These are phyloP conservation scores for Boletus pseudopeckii DNA, from an alignment of 768 basidiomycete genomes.

Conservation along the genomic window DNA sequence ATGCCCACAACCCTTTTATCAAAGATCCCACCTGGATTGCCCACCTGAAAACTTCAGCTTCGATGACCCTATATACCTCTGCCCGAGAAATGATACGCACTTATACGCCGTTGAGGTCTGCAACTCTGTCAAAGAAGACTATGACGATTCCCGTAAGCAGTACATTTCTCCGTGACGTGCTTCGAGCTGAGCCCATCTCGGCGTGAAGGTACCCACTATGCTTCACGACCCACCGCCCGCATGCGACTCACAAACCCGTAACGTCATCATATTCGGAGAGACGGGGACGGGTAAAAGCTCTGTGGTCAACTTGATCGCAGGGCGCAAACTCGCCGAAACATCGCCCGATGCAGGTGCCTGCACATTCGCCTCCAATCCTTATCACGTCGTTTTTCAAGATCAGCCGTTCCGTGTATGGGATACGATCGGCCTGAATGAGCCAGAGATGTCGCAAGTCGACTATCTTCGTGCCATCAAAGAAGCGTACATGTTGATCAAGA, in stretches of 20 bases:
- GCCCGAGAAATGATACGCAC: conserved; percentile 6
- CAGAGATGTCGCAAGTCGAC: conserved; percentile 12
- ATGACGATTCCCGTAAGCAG: conserved; percentile 10
- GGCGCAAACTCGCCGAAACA: conserved; percentile 22
- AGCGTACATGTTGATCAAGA: conserved; percentile 33
- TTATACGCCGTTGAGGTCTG: not conserved
- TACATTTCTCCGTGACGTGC: not conserved
- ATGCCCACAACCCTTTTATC: conserved; percentile 15
- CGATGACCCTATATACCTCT: conserved; percentile 3
- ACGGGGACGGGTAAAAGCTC: conserved; percentile 38
- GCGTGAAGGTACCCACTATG: conserved; percentile 4
- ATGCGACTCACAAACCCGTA: conserved; percentile 15
- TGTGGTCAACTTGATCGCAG: conserved; percentile 40
- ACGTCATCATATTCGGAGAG: conserved; percentile 30
- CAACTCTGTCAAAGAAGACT: not conserved
- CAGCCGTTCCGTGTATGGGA: conserved; percentile 29
- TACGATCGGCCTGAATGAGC: conserved; percentile 32
- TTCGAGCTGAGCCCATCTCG: not conserved
- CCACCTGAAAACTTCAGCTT: not conserved
- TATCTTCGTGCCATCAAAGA: conserved; percentile 28
- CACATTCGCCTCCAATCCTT: conserved; percentile 31
- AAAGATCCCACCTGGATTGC: not conserved
- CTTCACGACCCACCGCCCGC: conserved; percentile 8
- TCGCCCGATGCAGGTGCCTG: conserved; percentile 33
- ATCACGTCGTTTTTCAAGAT: conserved; percentile 20